phyloP scores from a whole-genome alignment of 257 asterid genomes.

The Solanum medicagineum region DNA sequence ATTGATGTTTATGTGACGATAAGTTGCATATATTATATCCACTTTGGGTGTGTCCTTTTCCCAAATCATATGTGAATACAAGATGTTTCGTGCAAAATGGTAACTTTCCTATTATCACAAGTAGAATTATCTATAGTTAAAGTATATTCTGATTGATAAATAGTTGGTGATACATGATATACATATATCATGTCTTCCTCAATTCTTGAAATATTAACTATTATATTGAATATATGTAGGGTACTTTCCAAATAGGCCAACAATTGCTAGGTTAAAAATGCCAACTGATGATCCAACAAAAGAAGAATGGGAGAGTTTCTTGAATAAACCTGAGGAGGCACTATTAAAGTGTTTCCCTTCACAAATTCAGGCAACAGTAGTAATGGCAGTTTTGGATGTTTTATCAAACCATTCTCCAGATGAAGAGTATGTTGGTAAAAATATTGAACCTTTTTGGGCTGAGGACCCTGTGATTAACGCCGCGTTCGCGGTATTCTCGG shows the following conservation, averaged over 20 bases:
- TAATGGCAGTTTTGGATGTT: conserved; percentile 49
- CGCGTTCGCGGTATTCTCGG: conserved; percentile 38
- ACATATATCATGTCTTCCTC: neutral
- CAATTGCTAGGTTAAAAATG: conserved; percentile 46
- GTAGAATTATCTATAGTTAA: too few species aligned
- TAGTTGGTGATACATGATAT: too few species aligned
- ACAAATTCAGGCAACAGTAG: conserved; percentile 38
- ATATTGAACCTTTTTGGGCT: conserved; percentile 28
- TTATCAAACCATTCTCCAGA: conserved; percentile 71
- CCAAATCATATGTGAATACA: too few species aligned
- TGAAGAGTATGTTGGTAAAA: conserved; percentile 56
- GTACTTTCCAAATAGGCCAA: conserved; percentile 67
- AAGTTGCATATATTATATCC: neutral
- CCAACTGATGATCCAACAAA: conserved; percentile 50
- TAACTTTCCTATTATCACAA: too few species aligned
- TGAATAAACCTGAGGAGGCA: conserved; percentile 47
- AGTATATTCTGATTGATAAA: too few species aligned
- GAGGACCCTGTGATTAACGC: conserved; percentile 24
- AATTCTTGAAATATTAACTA: neutral
- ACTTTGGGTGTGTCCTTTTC: too few species aligned
- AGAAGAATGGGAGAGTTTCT: conserved; percentile 18
- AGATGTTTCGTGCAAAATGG: too few species aligned
- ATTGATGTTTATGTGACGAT: neutral
- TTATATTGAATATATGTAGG: conserved; percentile 21
- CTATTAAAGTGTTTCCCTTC: conserved; percentile 47